Conservation (phyloP, 495 filamentous ascomycete species). For the Corynascus novoguineensis region DNA sequence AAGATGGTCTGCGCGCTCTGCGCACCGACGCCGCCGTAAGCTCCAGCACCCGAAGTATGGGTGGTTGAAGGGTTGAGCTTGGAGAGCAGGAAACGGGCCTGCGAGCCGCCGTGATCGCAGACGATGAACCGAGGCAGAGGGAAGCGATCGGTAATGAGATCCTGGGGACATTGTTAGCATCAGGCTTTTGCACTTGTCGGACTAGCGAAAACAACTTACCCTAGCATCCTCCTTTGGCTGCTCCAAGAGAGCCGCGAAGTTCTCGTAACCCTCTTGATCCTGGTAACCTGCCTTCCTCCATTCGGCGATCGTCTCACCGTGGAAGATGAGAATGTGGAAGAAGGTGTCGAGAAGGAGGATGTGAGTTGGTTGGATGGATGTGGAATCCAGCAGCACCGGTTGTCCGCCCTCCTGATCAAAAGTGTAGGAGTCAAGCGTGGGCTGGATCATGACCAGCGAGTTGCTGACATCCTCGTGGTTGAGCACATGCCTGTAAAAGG, state of each 20-base stretch:
- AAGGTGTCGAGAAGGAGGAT: constrained; percentile 96
- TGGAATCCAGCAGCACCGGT: constrained; percentile 91
- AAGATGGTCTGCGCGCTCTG: constrained; percentile 98
- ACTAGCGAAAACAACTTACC: constrained; percentile 48
- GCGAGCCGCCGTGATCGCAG: constrained; percentile 95
- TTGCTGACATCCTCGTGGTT: constrained; percentile 97
- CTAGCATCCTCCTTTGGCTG: constrained; percentile 97
- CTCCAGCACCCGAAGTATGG: constrained; percentile 74
- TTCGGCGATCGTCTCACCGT: constrained; percentile 95
- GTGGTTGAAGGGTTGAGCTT: constrained; percentile 98
- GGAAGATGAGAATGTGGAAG: constrained; percentile 99
- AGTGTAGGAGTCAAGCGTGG: constrained; percentile 94
- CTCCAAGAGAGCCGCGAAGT: constrained; percentile 82
- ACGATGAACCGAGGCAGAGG: constrained; percentile 97
- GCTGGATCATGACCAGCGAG: constrained; percentile 98
- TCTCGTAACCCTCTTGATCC: constrained; percentile 97
- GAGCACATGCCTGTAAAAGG: constrained; percentile 94
- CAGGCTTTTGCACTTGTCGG: neutral
- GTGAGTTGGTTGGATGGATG: constrained; percentile 89
- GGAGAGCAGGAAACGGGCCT: constrained; percentile 93
- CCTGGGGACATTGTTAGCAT: constrained; percentile 46
- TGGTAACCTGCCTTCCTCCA: constrained; percentile 99
- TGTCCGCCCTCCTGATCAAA: constrained; percentile 88
- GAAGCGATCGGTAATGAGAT: constrained; percentile 95
- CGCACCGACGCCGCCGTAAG: constrained; percentile 77